These are phyloP conservation scores for Cordia subcordata DNA, from an alignment of 257 asterid genomes.

Conservation along the genomic window DNA sequence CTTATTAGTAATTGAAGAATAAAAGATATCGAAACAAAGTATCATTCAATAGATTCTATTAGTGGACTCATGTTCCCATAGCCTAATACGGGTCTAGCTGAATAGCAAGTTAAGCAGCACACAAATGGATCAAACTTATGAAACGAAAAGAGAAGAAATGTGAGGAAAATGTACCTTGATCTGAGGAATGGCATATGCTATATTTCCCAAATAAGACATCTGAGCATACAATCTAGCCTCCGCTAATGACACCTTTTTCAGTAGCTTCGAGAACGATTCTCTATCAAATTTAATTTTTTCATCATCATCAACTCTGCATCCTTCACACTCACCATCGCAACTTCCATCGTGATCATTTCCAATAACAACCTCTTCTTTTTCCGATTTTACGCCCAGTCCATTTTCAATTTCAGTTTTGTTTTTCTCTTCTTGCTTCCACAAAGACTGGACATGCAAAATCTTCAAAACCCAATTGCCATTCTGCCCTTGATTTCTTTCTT, in stretches of 20 bases:
- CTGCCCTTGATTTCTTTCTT: constrained; percentile 20
- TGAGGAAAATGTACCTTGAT: constrained; percentile 57
- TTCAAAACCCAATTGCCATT: constrained; percentile 63
- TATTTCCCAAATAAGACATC: constrained; percentile 74
- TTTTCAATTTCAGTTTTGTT: no score
- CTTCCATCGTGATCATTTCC: constrained; percentile 26
- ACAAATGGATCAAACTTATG: no score
- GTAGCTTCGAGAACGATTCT: constrained; percentile 71
- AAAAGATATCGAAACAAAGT: no score
- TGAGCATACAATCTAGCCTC: constrained; percentile 80
- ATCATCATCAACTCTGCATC: constrained; percentile 36
- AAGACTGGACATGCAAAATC: constrained; percentile 60
- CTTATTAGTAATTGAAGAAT: no score
- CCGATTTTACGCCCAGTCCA: constrained; percentile 5
- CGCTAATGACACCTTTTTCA: constrained; percentile 63
- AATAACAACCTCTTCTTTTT: not conserved
- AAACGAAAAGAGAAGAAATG: not conserved
- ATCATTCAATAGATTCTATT: no score
- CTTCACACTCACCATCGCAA: constrained; percentile 43
- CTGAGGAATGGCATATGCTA: constrained; percentile 78
- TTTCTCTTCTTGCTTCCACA: constrained; percentile 32
- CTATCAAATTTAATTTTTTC: constrained; percentile 53
- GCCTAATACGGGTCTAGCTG: no score
- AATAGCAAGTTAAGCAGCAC: no score
- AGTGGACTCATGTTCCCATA: no score